These are phyloP conservation scores for Proliferodiscus dingleyae DNA, from an alignment of 2,329 filamentous ascomycete species.

Conservation along the genomic window DNA sequence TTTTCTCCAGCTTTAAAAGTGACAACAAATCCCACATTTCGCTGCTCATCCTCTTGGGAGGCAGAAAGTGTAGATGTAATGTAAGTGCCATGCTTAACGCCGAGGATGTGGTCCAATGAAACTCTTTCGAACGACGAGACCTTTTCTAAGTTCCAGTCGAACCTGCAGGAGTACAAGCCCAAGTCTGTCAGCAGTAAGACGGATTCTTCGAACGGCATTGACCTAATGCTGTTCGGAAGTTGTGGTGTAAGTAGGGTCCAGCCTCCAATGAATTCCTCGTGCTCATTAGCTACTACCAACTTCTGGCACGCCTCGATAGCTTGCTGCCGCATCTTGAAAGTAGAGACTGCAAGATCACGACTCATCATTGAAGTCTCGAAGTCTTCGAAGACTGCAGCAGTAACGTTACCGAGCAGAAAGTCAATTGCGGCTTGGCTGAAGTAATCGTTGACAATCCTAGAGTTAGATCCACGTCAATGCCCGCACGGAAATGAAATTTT, in stretches of 20 bases:
- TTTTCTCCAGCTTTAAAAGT: constrained; percentile 67
- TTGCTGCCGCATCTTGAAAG: constrained; percentile 76
- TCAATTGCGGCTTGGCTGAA: constrained; percentile 95
- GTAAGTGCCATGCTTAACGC: constrained; percentile 77
- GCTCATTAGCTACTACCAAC: constrained; percentile 77
- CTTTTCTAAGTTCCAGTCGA: constrained; percentile 95
- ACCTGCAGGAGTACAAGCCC: constrained; percentile 82
- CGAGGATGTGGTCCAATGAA: constrained; percentile 66
- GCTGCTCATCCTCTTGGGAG: constrained; percentile 68
- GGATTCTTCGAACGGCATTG: constrained; percentile 77
- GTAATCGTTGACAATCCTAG: constrained; percentile 93
- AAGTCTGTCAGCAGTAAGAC: constrained; percentile 81
- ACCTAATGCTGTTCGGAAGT: constrained; percentile 61
- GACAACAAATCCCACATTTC: constrained; percentile 80
- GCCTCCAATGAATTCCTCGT: constrained; percentile 79
- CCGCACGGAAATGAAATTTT: not conserved
- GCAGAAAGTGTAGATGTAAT: constrained; percentile 82
- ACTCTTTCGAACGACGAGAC: constrained; percentile 88
- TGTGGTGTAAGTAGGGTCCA: constrained; percentile 84
- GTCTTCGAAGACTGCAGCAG: constrained; percentile 80
- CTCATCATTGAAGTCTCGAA: constrained; percentile 93
- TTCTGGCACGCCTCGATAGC: constrained; percentile 86
- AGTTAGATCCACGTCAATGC: constrained; percentile 11
- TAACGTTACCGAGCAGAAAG: constrained; percentile 85
- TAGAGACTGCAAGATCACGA: constrained; percentile 83